Evolutionary conservation across 345 rosid genomes (phyloP).

Genomic region (Corchorus capsularis): DNA sequence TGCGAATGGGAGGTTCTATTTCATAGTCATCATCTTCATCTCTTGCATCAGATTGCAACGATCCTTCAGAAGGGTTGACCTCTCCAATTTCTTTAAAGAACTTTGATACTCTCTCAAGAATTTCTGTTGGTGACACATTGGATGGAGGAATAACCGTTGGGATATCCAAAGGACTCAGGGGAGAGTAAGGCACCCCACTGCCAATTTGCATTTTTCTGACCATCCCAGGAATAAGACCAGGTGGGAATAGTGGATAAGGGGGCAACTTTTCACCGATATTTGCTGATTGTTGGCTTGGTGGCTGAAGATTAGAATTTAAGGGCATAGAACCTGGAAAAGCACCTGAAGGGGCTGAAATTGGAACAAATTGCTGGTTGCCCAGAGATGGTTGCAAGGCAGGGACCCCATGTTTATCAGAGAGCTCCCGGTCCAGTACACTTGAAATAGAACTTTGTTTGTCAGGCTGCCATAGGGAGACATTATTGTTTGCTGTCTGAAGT

Average conservation of each 20-base stretch:
- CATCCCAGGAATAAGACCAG: constrained; percentile 99
- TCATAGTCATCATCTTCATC: constrained; percentile 23
- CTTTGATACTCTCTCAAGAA: constrained; percentile 85
- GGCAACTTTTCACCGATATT: constrained; percentile 67
- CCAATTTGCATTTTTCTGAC: constrained; percentile 96
- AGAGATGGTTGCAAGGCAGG: constrained; percentile 42
- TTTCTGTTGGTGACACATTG: constrained; percentile 63
- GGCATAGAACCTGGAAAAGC: constrained; percentile 69
- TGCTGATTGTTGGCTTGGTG: constrained; percentile 47
- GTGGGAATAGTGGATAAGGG: constrained; percentile 95
- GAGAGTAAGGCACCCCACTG: constrained; percentile 97
- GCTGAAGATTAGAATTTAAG: constrained; percentile 55
- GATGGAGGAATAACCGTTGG: constrained; percentile 93
- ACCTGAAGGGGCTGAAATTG: constrained; percentile 54
- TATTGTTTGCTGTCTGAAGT: constrained; percentile 43
- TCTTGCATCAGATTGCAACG: constrained; percentile 17
- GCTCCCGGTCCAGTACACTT: constrained; percentile 49
- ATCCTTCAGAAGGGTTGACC: constrained; percentile 30
- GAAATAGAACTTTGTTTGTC: constrained; percentile 50
- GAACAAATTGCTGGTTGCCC: constrained; percentile 61
- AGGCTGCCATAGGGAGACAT: constrained; percentile 57
- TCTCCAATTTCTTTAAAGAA: constrained; percentile 94
- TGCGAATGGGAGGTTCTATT: constrained; percentile 19
- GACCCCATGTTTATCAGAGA: constrained; percentile 45
- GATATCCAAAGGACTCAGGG: constrained; percentile 95